Conservation (phyloP, 1,284 basidiomycete genomes). For the Mycena citricolor region DNA sequence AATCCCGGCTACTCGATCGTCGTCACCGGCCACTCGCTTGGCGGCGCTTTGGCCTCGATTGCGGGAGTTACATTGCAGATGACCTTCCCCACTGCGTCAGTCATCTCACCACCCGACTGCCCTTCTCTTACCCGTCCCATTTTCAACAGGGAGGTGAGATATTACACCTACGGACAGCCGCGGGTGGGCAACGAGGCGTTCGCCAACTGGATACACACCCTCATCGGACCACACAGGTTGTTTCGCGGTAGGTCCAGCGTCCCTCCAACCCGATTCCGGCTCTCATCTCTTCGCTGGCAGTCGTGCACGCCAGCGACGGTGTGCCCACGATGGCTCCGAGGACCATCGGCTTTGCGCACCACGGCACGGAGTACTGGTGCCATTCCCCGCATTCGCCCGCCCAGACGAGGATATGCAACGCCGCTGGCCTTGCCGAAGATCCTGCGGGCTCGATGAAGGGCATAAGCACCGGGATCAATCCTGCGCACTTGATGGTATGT, state of each 20-base stretch:
- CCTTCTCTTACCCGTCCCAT: not conserved
- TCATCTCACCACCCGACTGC: constrained; percentile 1
- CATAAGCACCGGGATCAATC: constrained; percentile 13
- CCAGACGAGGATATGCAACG: constrained; percentile 18
- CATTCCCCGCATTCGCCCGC: constrained; percentile 19
- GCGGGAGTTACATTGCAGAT: constrained; percentile 42
- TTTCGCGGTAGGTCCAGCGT: constrained; percentile 29
- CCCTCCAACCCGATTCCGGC: not conserved
- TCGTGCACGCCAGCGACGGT: constrained; percentile 32
- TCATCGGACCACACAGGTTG: constrained; percentile 35
- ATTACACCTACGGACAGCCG: constrained; percentile 51
- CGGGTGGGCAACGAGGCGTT: constrained; percentile 46
- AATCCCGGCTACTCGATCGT: constrained; percentile 41
- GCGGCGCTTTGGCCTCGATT: constrained; percentile 45
- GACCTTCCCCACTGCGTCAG: constrained; percentile 40
- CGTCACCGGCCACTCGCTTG: constrained; percentile 49
- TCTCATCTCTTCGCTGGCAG: constrained; percentile 8
- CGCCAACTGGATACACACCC: constrained; percentile 41
- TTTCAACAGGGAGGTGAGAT: constrained; percentile 27
- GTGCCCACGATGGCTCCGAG: constrained; percentile 47
- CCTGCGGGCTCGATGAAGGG: constrained; percentile 14
- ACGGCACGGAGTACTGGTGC: constrained; percentile 28
- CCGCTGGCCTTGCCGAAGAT: constrained; percentile 10
- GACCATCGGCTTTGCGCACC: constrained; percentile 43
- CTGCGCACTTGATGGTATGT: constrained; percentile 12